Evolutionary conservation across 345 rosid species (phyloP).

Genomic region (Arabidopsis suecica): DNA sequence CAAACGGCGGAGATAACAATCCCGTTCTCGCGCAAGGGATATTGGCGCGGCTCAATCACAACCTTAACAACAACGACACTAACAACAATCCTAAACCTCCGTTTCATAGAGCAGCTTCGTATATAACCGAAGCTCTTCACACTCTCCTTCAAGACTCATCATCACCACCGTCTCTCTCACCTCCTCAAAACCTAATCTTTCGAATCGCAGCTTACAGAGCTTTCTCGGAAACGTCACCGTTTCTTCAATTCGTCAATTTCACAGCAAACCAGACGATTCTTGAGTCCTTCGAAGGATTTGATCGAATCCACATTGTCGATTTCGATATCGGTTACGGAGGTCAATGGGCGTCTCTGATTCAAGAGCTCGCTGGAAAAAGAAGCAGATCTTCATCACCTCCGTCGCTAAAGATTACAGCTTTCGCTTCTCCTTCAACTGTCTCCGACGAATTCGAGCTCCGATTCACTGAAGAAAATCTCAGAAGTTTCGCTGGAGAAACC

Average conservation of each 20-base stretch:
- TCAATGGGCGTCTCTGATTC: slow-evolving; percentile 94
- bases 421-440: slow-evolving; percentile 58
- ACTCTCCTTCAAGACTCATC: slow-evolving; percentile 51
- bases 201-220: slow-evolving; percentile 83
- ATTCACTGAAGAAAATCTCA: slow-evolving; percentile 71
- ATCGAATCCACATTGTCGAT: slow-evolving; percentile 74
- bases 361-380: slow-evolving; percentile 66
- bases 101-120: slow-evolving; percentile 77
- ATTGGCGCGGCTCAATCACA: slow-evolving; percentile 99
- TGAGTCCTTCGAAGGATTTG: slow-evolving; percentile 62
- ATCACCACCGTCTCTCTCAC: slow-evolving; percentile 41
- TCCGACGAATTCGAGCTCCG: slow-evolving; percentile 61
- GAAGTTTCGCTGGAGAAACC: slow-evolving; percentile 61
- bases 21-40: slow-evolving; percentile 94
- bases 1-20: slow-evolving; percentile 50
- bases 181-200: slow-evolving; percentile 55
- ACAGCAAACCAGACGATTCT: slow-evolving; percentile 87
- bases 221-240: slow-evolving; percentile 84
- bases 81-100: slow-evolving; percentile 76
- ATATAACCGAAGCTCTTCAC: slow-evolving; percentile 76
- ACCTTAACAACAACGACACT: slow-evolving; percentile 10
- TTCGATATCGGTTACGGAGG: slow-evolving; percentile 85
- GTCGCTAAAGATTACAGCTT: slow-evolving; percentile 73
- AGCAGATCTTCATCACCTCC: slow-evolving; percentile 47
- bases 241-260: slow-evolving; percentile 80